These are phyloP conservation scores for Ganoderma boninense DNA, from an alignment of 1,284 basidiomycete genomes.

Conservation along the genomic window DNA sequence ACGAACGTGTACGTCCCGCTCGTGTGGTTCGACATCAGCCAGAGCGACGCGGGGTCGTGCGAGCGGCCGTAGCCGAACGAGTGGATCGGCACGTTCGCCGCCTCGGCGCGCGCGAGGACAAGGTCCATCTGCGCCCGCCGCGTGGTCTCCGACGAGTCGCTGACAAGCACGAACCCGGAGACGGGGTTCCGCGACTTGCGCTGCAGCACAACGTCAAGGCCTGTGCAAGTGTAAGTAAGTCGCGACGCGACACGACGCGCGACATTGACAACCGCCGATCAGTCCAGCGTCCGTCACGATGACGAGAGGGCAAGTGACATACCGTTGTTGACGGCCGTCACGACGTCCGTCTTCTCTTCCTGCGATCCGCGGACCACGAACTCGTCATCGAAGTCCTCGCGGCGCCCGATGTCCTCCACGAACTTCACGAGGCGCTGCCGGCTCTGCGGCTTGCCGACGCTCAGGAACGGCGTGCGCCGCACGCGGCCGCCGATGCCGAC, in stretches of 20 bases:
- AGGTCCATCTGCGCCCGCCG: constrained; percentile 99
- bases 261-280: constrained; percentile 12
- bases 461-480: constrained; percentile 90
- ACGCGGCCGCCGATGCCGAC: constrained; percentile 82
- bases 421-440: constrained; percentile 77
- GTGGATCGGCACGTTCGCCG: constrained; percentile 95
- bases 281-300: constrained; percentile 13
- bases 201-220: constrained; percentile 92
- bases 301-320: constrained; percentile 37
- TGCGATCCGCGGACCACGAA: constrained; percentile 81
- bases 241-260: background rate
- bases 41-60: constrained; percentile 97
- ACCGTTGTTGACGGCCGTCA: constrained; percentile 94
- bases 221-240: constrained; percentile 46
- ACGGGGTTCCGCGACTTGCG: constrained; percentile 91
- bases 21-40: constrained; percentile 98
- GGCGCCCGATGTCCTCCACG: constrained; percentile 71
- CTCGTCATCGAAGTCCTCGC: constrained; percentile 64
- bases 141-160: constrained; percentile 90
- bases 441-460: constrained; percentile 73
- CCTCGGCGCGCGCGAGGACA: constrained; percentile 94
- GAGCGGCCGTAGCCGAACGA: constrained; percentile 96
- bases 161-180: constrained; percentile 91
- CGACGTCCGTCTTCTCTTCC: constrained; percentile 95
- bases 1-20: constrained; percentile 98